Evolutionary conservation across 2,329 filamentous ascomycete species (phyloP).

Genomic region (Talaromyces sp.): DNA sequence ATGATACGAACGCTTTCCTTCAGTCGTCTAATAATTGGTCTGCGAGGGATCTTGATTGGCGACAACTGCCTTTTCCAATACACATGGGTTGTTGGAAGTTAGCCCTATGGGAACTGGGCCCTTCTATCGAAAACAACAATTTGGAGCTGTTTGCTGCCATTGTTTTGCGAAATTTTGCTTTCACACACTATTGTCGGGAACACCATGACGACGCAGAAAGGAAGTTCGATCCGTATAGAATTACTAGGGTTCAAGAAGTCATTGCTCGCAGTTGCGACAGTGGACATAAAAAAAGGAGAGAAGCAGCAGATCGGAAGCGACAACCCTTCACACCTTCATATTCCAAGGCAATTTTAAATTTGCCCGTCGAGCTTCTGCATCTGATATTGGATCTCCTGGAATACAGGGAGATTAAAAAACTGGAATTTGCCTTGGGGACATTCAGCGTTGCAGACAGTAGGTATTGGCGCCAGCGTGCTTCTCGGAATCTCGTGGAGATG

Average conservation of each 20-base stretch:
- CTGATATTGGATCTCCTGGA: background rate
- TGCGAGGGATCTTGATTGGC: no score
- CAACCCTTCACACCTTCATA: no score
- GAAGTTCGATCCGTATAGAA: conserved; percentile 5
- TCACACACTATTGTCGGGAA: no score
- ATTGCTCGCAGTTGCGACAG: background rate
- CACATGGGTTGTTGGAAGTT: conserved; percentile 6
- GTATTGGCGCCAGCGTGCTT: background rate
- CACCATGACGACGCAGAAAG: no score
- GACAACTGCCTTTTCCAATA: background rate
- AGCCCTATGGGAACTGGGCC: background rate
- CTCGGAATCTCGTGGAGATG: background rate
- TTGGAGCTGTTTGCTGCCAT: background rate
- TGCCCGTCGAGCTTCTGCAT: background rate
- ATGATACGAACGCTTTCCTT: background rate
- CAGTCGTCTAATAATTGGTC: no score
- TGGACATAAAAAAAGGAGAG: background rate
- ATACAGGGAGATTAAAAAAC: background rate
- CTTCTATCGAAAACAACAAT: background rate
- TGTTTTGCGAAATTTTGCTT: no score
- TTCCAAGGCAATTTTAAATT: no score
- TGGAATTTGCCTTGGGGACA: background rate
- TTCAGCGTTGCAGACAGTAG: background rate
- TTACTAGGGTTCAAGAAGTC: background rate
- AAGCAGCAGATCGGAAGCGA: background rate